Evolutionary conservation across 164 flowering plant species (phyloP).

Genomic region (Vitis cinerea): DNA sequence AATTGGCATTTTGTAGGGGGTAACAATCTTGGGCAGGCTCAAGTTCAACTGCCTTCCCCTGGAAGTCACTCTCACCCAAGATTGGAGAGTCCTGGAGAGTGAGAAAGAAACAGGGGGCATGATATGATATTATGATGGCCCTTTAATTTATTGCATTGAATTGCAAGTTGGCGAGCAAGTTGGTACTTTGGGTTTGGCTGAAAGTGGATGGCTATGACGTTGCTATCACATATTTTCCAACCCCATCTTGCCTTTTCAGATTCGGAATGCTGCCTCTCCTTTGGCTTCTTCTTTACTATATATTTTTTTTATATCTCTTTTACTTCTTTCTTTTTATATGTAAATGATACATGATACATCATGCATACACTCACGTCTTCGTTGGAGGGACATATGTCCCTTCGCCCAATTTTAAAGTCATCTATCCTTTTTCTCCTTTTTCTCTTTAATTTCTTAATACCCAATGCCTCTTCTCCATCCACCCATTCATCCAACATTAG

Average conservation of each 20-base stretch:
- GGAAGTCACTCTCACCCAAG: background rate
- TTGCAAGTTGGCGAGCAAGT: constrained; percentile 16
- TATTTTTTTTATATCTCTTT: background rate
- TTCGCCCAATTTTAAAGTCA: constrained; percentile 2
- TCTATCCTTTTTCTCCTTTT: background rate
- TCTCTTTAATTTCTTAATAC: background rate
- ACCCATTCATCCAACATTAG: too few relatives aligned
- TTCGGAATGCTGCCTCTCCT: background rate
- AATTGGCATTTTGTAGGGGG: too few relatives aligned
- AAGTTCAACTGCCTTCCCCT: too few relatives aligned
- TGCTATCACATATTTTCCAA: background rate
- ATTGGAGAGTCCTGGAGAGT: background rate
- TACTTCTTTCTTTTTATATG: too few relatives aligned
- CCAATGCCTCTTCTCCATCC: too few relatives aligned
- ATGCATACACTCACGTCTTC: too few relatives aligned
- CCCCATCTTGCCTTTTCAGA: background rate
- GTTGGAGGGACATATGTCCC: constrained; percentile 8
- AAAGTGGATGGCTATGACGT: constrained; percentile 15
- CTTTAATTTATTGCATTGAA: background rate
- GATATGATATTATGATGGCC: too few relatives aligned
- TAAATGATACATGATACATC: too few relatives aligned
- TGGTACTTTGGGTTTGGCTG: constrained; percentile 9
- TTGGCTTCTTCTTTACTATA: background rate
- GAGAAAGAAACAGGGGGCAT: background rate
- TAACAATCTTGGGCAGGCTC: too few relatives aligned